Evolutionary conservation across 148 eudicot genomes (phyloP).

Genomic region (Euryodendron excelsum): DNA sequence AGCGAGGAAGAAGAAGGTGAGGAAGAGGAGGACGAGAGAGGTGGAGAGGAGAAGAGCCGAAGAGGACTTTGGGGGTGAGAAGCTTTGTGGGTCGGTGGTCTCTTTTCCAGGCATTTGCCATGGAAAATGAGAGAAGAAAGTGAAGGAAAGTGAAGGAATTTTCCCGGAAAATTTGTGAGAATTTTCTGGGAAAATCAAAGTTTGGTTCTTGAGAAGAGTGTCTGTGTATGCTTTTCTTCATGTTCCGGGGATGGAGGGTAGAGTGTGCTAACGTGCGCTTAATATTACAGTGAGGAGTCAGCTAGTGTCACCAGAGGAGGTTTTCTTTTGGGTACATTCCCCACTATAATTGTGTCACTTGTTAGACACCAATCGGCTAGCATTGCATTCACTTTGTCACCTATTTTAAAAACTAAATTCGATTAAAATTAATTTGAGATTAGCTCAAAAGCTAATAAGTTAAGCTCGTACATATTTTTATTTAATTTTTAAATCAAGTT

Average conservation of each 20-base stretch:
- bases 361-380: too few species aligned
- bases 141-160: not conserved
- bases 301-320: too few species aligned
- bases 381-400: too few species aligned
- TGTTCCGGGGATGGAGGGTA: not conserved
- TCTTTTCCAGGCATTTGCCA: slow-evolving; percentile 92
- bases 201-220: not conserved
- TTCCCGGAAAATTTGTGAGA: not conserved
- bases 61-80: slow-evolving; percentile 43
- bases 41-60: slow-evolving; percentile 46
- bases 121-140: slow-evolving; percentile 22
- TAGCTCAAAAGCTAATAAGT: too few species aligned
- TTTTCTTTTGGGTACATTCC: too few species aligned
- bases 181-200: not conserved
- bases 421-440: too few species aligned
- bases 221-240: not conserved
- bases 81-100: slow-evolving; percentile 52
- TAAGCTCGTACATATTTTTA: too few species aligned
- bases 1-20: slow-evolving; percentile 47
- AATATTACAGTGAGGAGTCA: too few species aligned
- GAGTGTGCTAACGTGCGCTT: not conserved
- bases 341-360: too few species aligned
- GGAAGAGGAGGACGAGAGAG: slow-evolving; percentile 50
- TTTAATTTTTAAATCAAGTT: too few species aligned
- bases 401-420: too few species aligned